A percentile compares a stretch with the other conserved stretches of the same genome.
phyloP scores from a whole-genome alignment of 2,329 filamentous ascomycete genomes.

The Aspergillus costaricaensis region DNA sequence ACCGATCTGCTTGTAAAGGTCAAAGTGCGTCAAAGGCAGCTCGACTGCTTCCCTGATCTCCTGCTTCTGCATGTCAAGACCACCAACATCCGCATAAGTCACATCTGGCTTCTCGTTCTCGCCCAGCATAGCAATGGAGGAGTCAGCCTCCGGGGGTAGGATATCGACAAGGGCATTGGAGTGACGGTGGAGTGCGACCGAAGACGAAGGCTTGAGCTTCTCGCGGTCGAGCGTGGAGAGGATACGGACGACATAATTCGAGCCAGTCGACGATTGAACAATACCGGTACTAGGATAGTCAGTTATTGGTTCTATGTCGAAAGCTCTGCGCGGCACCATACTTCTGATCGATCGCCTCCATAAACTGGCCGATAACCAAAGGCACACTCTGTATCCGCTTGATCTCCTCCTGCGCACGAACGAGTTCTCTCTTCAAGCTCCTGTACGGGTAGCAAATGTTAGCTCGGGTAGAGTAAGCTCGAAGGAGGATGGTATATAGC shows the following conservation, averaged over 20 bases:
- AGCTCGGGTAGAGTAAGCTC: constrained; percentile 10
- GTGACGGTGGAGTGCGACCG: constrained; percentile 94
- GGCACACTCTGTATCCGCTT: constrained; percentile 99
- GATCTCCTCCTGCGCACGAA: constrained; percentile 97
- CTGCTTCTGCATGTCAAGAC: constrained; percentile 99
- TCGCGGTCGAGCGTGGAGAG: constrained; percentile 98
- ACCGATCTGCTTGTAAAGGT: constrained; percentile 98
- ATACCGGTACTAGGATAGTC: constrained; percentile 75
- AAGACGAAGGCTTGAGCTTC: constrained; percentile 95
- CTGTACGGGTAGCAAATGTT: constrained; percentile 46
- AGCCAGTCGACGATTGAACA: constrained; percentile 96
- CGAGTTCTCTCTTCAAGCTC: constrained; percentile 94
- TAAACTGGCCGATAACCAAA: constrained; percentile 97
- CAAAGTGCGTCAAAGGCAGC: constrained; percentile 93
- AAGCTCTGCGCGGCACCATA: constrained; percentile 48
- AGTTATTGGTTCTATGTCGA: constrained; percentile 14
- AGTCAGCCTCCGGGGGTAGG: constrained; percentile 96
- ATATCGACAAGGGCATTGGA: constrained; percentile 99
- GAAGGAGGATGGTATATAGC: constrained; percentile 10
- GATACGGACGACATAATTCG: constrained; percentile 98
- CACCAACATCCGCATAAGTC: constrained; percentile 96
- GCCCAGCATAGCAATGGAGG: constrained; percentile 97
- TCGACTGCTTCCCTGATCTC: constrained; percentile 98
- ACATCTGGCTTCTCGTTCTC: constrained; percentile 97
- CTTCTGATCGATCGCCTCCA: constrained; percentile 99